Evolutionary conservation across 305 asterid genomes (phyloP).

Genomic region (Fraxinus floribunda): DNA sequence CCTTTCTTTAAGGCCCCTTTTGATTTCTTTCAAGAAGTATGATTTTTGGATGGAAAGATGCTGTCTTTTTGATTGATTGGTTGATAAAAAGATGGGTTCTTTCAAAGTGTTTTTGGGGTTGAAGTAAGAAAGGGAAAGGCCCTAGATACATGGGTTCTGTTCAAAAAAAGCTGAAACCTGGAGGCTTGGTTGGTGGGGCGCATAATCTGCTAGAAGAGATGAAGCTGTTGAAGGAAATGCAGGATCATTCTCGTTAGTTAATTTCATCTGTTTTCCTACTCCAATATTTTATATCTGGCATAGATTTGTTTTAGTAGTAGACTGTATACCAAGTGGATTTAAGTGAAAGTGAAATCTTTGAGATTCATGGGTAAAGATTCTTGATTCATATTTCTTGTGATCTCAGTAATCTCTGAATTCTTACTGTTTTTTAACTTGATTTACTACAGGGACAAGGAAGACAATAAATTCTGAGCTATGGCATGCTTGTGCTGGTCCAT

Average conservation of each 20-base stretch:
- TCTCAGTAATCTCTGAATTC: background rate
- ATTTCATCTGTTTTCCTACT: constrained; percentile 7
- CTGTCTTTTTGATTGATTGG: constrained; percentile 25
- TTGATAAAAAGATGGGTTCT: constrained; percentile 36
- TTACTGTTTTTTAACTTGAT: constrained; percentile 9
- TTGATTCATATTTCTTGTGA: constrained; percentile 12
- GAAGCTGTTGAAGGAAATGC: constrained; percentile 88
- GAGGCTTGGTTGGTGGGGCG: constrained; percentile 52
- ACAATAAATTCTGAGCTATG: constrained; percentile 81
- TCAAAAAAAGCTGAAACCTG: constrained; percentile 61
- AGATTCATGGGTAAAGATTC: background rate
- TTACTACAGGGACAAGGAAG: constrained; percentile 53
- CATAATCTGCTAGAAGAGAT: constrained; percentile 68
- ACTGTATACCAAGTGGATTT: background rate
- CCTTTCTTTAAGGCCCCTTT: constrained; percentile 6
- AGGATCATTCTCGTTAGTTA: constrained; percentile 64
- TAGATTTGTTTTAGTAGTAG: background rate
- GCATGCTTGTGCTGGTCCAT: constrained; percentile 98
- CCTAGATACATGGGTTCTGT: constrained; percentile 47
- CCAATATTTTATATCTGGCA: background rate
- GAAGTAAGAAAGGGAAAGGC: constrained; percentile 25
- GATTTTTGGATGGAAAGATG: constrained; percentile 27
- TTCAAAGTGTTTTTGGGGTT: constrained; percentile 28
- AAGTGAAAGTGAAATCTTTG: background rate
- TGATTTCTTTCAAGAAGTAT: background rate